Base-by-base conservation (phyloP, 1,139 yeast genomes). In the Hyphopichia wangnamkhiaoensis region DNA sequence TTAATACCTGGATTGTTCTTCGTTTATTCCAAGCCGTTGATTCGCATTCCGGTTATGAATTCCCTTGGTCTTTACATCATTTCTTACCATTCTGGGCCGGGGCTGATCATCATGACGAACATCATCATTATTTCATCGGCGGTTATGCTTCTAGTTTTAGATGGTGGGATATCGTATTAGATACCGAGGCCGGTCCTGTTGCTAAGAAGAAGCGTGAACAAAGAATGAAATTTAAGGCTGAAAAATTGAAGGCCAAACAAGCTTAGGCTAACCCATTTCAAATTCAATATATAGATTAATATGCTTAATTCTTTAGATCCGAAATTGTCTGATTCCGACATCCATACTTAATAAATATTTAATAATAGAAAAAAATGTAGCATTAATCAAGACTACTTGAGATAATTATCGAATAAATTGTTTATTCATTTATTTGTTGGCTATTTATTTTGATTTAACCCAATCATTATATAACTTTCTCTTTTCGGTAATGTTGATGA, bases 51-150 rank as follows among this genome's bases (percentile, higher is more conserved):
- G 77, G 77, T 17, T 71, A 71, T 48, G 76, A 71, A 42, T 71
- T 71, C 57, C 77, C 77, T 12, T 69, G 73, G 74, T 70, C 76
- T 6, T 68, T 71, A 48, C 73, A 71, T 50, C 58, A 68, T 47
- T 50, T 71, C 50, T 42, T 71, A 37, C 76, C 76, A 26, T 69
- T 71, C 55, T 71, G 77, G 77, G 77, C 77, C 4, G 77, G 77
- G 32, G 76, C 76, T 14, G 76, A 70, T 38, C 77, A 71, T 52
- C 77, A 71, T 45, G 77, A 71, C 49, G 72, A 67, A 47, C 77
- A 71, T 47, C 76, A 71, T 48, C 76, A 68, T 49, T 67, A 61
- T 50, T 71, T 71, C 43, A 69, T 71, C 40, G 77, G 77, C 18
- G 65, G 71, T 39, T 71, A 71, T 50, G 63, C 75, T 23, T 63